Percentiles rank a stretch among this genome's conserved stretches.
Conservation (phyloP, 2,329 filamentous ascomycete genomes). For the Aureobasidium sp. region DNA sequence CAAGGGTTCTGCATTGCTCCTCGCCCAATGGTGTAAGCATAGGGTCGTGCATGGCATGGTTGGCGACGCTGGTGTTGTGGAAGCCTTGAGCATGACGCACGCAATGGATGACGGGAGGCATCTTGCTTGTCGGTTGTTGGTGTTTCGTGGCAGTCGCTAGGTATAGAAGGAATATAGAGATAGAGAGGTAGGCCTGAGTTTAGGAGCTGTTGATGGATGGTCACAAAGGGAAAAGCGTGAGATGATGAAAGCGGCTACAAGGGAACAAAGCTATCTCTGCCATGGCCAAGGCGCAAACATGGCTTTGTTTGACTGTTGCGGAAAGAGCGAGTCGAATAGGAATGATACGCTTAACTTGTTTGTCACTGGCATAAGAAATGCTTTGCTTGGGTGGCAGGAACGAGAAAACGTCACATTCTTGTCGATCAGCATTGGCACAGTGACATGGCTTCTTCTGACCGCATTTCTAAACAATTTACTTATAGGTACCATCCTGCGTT, state of each 20-base stretch:
- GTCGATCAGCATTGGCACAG: background rate
- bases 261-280: background rate
- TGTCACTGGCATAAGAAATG: background rate
- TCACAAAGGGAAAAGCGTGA: background rate
- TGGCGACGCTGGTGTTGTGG: slow-evolving; percentile 66
- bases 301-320: background rate
- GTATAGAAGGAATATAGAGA: background rate
- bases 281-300: background rate
- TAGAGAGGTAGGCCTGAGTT: background rate
- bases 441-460: background rate
- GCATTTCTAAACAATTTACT: background rate
- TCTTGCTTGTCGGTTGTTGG: background rate
- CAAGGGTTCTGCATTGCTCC: slow-evolving; percentile 61
- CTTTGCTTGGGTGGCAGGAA: background rate
- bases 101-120: slow-evolving; percentile 45
- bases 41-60: slow-evolving; percentile 69
- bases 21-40: slow-evolving; percentile 65
- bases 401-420: background rate
- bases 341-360: background rate
- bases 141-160: background rate
- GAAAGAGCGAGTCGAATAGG: slow-evolving; percentile 6
- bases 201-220: background rate
- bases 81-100: slow-evolving; percentile 67
- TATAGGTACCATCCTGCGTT: too few species aligned
- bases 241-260: background rate